Evolutionary conservation across 805 yeast species (phyloP), one percentile per base, ranked within the genome.

Genomic region (Nakazawaea ambrosiae): DNA sequence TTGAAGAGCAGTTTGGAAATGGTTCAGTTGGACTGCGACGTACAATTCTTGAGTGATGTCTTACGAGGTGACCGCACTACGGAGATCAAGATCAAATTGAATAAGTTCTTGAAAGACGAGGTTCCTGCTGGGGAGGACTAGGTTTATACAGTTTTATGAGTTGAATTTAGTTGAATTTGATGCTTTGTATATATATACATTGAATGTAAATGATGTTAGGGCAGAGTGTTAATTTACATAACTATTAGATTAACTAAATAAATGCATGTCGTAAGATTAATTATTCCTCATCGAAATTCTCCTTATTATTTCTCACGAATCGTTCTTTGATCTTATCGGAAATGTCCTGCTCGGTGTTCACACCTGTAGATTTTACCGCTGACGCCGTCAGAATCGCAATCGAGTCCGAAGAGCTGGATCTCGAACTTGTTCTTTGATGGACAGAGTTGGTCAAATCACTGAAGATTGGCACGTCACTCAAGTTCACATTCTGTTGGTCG

Each of bases 81-180:
- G 0, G 97, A 88, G 52, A 61, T 92, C 38, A 70, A 81, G 43
- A 73, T 92, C 32, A 78, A 77, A 49, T 64, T 92, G 46, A 64
- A 78, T 33, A 79, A 71, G 49, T 72, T 87, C 2, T 63, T 90
- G 48, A 87, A 83, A 53, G 98, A 92, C 54, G 98, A 92, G 62
- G 81, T 92, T 31, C 98, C 98, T 11, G 94, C 95, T 5, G 98
- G 97, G 18, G 97, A 92, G 58, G 96, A 89, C 27, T 37, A 25
- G n/a, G n/a, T n/a, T n/a, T n/a, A n/a, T n/a, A n/a, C n/a, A n/a
- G n/a, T n/a, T n/a, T n/a, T n/a, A n/a, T n/a, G n/a, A n/a, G n/a
- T n/a, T n/a, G n/a, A n/a, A n/a, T n/a, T n/a, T n/a, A n/a, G n/a
- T n/a, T n/a, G n/a, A n/a, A n/a, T n/a, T n/a, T n/a, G n/a, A n/a